Conservation (phyloP, 139 green algal species). For the Tetratostichococcus sp. region DNA sequence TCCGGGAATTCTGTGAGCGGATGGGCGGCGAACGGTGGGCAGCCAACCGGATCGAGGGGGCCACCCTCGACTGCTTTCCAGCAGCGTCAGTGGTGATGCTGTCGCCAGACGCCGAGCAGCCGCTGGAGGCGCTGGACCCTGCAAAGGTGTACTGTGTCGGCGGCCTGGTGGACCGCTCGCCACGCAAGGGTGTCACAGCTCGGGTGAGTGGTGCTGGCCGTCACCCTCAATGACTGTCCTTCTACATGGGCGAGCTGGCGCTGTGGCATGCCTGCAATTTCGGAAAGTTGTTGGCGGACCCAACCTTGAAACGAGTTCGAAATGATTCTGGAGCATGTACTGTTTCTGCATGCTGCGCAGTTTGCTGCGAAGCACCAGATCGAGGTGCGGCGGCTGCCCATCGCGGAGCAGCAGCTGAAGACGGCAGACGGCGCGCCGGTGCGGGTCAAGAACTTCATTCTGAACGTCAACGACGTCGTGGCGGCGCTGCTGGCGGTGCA, state of each 20-base stretch:
- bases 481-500: conserved; percentile 7
- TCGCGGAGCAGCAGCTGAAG: background rate
- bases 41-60: background rate
- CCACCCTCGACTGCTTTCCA: conserved; percentile 3
- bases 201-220: background rate
- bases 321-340: too few relatives aligned
- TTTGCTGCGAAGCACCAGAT: background rate
- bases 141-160: conserved; percentile 51
- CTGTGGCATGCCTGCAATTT: too few relatives aligned
- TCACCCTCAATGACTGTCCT: background rate
- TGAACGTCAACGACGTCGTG: conserved; percentile 9
- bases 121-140: conserved; percentile 30
- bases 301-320: too few relatives aligned
- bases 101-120: conserved; percentile 34
- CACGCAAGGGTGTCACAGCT: background rate
- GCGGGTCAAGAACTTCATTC: background rate
- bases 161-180: conserved; percentile 45
- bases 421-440: background rate
- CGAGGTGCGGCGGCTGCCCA: background rate
- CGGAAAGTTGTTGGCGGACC: too few relatives aligned
- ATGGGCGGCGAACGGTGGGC: conserved; percentile 16
- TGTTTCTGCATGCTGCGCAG: background rate
- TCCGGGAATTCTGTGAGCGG: background rate
- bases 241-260: too few relatives aligned
- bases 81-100: conserved; percentile 39